Percentiles rank a stretch among this genome's conserved stretches.
Evolutionary conservation across 345 rosid genomes (phyloP).

Genomic region (Populus nigra): DNA sequence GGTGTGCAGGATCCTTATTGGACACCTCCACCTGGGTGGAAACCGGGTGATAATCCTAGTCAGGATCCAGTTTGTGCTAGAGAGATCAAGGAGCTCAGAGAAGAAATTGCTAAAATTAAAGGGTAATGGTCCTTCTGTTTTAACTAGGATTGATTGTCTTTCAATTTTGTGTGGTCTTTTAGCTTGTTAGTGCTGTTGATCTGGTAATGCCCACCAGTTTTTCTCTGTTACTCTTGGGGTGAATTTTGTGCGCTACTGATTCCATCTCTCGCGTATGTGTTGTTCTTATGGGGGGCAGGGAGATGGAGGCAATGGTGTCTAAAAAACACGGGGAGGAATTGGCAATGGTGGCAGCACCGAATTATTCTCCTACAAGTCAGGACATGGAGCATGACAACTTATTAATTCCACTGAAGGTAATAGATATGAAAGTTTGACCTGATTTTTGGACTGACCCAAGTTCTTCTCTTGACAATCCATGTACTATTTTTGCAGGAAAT

Average conservation of each 20-base stretch:
- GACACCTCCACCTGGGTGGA: constrained; percentile 97
- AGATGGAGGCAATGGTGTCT: constrained; percentile 39
- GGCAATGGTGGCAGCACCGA: constrained; percentile 35
- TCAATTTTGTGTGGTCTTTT: not conserved
- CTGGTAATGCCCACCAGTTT: not conserved
- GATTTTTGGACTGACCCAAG: not conserved
- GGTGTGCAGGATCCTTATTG: constrained; percentile 91
- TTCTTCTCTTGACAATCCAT: not conserved
- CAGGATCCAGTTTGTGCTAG: constrained; percentile 77
- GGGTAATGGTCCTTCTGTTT: constrained; percentile 29
- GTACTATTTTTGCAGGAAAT: constrained; percentile 42
- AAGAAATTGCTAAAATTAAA: constrained; percentile 43
- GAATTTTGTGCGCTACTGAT: not conserved
- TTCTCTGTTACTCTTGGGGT: not conserved
- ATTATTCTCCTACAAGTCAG: constrained; percentile 38
- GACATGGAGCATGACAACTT: constrained; percentile 38
- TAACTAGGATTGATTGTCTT: not conserved
- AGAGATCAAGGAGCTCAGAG: constrained; percentile 55
- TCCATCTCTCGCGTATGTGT: not conserved
- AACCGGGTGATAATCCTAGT: constrained; percentile 73
- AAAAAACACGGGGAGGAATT: constrained; percentile 50
- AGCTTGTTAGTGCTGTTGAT: not conserved
- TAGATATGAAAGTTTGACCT: not conserved
- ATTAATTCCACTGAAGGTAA: constrained; percentile 54
- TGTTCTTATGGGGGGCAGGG: constrained; percentile 30